Evolutionary conservation across 345 rosid genomes (phyloP), one percentile per base, ranked within the genome.

Genomic region (Salix purpurea): DNA sequence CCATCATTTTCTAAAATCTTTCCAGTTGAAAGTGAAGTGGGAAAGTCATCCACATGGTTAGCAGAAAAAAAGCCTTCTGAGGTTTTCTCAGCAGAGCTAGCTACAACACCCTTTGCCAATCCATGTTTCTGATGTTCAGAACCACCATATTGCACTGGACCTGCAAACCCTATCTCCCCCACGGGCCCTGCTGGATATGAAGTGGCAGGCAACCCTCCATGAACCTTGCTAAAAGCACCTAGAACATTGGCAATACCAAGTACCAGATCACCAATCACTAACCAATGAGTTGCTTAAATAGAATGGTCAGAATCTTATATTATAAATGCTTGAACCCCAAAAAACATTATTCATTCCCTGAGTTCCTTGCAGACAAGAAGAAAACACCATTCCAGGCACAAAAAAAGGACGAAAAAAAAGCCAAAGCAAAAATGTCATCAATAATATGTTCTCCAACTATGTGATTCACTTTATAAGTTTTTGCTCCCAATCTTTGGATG

Each of bases 171-270:
- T 60, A 72, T 65, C 69, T 91, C 89, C 69, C 75, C 86, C 8
- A 69, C 64, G 11, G 83, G 77, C 71, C 75, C 86, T 10, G 70
- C 58, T 13, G 83, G 77, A 76, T 73, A 79, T 16, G 89, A 79
- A 54, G 80, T 65, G 40, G 56, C 74, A 68, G 87, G 75, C 76
- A 89, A 66, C 30, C 87, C 87, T 48, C 83, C 95, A 82, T 85
- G 89, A 82, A 78, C 79, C 83, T 86, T 87, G 79, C 88, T 86
- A 75, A 77, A 85, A 84, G 84, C 78, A 85, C 88, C 93, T 88
- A 77, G 78, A 80, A 77, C 65, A 37, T 70, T 46, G 74, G 21
- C 14, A 74, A 75, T 28, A 72, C 69, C 73, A 70, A 56, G 58
- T 23, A 28, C 61, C 70, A 74, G 46, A 70, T 71, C 61, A 44